A percentile compares a stretch with the other conserved stretches of the same genome.
These are phyloP conservation scores for Keithomyces neogunnii DNA, from an alignment of 2,329 filamentous ascomycete genomes.

Conservation along the genomic window DNA sequence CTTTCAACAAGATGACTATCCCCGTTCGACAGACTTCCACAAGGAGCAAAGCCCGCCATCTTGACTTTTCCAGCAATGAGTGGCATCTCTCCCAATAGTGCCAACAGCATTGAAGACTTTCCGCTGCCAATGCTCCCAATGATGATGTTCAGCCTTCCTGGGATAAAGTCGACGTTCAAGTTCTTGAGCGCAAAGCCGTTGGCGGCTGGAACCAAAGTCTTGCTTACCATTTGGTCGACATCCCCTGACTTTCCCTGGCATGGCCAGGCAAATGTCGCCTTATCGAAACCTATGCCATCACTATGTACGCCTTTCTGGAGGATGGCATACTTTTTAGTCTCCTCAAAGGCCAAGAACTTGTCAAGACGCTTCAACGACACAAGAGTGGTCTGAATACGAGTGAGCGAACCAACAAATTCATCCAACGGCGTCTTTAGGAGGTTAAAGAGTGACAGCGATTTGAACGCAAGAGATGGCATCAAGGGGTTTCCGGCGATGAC, in stretches of 20 bases:
- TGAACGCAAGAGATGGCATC: constrained; percentile 89
- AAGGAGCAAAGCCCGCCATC: constrained; percentile 68
- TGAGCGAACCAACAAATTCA: constrained; percentile 96
- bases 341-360: constrained; percentile 84
- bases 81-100: constrained; percentile 92
- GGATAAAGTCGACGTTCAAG: constrained; percentile 70
- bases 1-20: constrained; percentile 83
- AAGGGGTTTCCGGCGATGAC: constrained; percentile 80
- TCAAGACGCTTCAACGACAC: constrained; percentile 96
- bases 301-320: constrained; percentile 54
- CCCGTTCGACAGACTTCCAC: too few relatives aligned
- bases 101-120: constrained; percentile 95
- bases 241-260: constrained; percentile 51
- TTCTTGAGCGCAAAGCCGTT: constrained; percentile 51
- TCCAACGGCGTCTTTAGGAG: constrained; percentile 88
- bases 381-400: constrained; percentile 94
- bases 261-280: constrained; percentile 87
- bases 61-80: constrained; percentile 71
- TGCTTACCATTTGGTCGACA: constrained; percentile 49
- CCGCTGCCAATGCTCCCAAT: constrained; percentile 89
- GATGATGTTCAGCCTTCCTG: constrained; percentile 86
- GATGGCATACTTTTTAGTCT: constrained; percentile 92
- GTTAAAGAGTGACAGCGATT: constrained; percentile 90
- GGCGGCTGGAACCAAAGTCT: constrained; percentile 49
- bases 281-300: constrained; percentile 72